Conservation (phyloP, 2,329 filamentous ascomycete genomes). For the Verticillium alfalfae region DNA sequence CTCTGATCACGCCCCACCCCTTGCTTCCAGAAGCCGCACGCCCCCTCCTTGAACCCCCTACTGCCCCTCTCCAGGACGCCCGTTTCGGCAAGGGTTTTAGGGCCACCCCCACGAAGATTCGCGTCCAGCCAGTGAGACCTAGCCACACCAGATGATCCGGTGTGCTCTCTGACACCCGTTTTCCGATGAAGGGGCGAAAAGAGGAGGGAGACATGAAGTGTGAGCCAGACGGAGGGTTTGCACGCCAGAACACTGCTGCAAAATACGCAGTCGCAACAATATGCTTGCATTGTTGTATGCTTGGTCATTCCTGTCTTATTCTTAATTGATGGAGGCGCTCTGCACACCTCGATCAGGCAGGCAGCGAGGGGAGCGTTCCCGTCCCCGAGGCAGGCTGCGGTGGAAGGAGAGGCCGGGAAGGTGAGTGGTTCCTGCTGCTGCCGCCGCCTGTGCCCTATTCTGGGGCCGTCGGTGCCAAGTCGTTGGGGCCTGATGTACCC, state of each 20-base stretch:
- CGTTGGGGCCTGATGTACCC: background rate
- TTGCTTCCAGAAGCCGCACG: background rate
- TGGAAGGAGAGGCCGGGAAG: background rate
- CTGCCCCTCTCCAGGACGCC: background rate
- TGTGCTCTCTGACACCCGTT: background rate
- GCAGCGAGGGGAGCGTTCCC: background rate
- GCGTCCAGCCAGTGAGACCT: conserved; percentile 6
- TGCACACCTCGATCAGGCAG: background rate
- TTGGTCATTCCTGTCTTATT: background rate
- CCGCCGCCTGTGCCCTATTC: background rate
- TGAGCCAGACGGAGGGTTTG: background rate
- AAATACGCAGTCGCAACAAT: background rate
- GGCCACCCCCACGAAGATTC: background rate
- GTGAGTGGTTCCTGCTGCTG: background rate
- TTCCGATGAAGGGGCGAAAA: background rate
- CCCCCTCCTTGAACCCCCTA: background rate
- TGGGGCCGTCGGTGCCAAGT: background rate
- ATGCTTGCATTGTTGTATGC: background rate
- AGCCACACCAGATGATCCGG: conserved; percentile 6
- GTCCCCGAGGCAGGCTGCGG: background rate
- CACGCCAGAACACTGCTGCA: background rate
- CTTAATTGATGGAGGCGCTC: background rate
- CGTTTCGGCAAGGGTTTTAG: background rate
- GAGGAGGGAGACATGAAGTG: background rate
- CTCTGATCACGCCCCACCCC: background rate